A percentile compares a stretch with the other conserved stretches of the same genome.
Conservation (phyloP, 2,329 filamentous ascomycete genomes). For the Coleophoma eucalyptorum region DNA sequence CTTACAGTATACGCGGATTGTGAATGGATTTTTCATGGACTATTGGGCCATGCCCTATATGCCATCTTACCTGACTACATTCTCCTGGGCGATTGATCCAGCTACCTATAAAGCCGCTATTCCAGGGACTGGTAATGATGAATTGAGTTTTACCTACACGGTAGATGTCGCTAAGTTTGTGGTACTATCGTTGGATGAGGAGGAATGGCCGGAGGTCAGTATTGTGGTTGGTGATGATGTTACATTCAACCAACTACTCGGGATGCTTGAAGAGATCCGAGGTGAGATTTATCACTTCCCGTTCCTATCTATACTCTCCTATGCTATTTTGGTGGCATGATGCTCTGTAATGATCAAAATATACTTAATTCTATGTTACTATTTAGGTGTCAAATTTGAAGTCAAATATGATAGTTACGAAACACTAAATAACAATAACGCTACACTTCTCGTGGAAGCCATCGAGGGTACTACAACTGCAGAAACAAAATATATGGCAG, state of each 20-base stretch:
- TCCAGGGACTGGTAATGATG: constrained; percentile 11
- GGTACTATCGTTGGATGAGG: constrained; percentile 8
- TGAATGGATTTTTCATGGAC: constrained; percentile 11
- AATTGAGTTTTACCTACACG: constrained; percentile 15
- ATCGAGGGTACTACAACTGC: constrained; percentile 3
- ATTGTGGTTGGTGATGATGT: constrained; percentile 15
- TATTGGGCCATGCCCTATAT: constrained; percentile 10
- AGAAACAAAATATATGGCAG: no score
- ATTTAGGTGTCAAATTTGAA: constrained; percentile 10
- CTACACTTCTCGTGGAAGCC: constrained; percentile 25
- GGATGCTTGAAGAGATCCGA: constrained; percentile 11
- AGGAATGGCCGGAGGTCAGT: constrained; percentile 13
- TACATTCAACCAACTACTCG: constrained; percentile 19
- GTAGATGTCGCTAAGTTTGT: constrained; percentile 19
- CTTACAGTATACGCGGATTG: constrained; percentile 14
- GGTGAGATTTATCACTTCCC: constrained; percentile 4
- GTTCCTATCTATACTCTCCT: not conserved
- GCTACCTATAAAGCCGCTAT: constrained; percentile 13
- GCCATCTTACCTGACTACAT: constrained; percentile 11
- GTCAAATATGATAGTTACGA: constrained; percentile 22
- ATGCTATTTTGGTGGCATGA: no score
- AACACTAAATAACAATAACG: constrained; percentile 13
- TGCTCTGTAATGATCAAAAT: not conserved
- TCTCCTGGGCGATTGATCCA: constrained; percentile 25
- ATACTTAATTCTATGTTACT: not conserved